Evolutionary conservation across 495 filamentous ascomycete genomes (phyloP).

Genomic region (Trichocladium uniseriatum): DNA sequence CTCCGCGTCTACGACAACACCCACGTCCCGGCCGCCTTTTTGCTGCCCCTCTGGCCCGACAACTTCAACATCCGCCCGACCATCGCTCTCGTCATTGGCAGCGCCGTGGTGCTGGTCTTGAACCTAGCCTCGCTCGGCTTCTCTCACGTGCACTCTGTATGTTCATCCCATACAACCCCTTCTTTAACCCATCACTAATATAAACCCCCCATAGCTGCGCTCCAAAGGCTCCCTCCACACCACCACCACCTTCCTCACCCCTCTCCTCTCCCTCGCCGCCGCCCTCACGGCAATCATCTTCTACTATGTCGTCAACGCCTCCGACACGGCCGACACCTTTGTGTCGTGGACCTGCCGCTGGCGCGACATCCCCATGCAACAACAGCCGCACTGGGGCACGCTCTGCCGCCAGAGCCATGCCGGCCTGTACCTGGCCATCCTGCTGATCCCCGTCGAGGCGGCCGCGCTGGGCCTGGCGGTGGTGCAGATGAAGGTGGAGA

Average conservation of each 20-base stretch:
- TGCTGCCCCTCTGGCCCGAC: slow-evolving; percentile 43
- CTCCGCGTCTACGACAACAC: slow-evolving; percentile 42
- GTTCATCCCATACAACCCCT: slow-evolving; percentile 10
- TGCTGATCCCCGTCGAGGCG: slow-evolving; percentile 44
- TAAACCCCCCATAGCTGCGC: slow-evolving; percentile 32
- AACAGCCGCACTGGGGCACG: slow-evolving; percentile 38
- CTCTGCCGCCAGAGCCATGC: slow-evolving; percentile 43
- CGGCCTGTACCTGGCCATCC: slow-evolving; percentile 41
- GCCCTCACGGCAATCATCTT: slow-evolving; percentile 42
- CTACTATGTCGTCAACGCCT: slow-evolving; percentile 46
- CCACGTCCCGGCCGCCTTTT: slow-evolving; percentile 31
- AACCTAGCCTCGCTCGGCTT: slow-evolving; percentile 37
- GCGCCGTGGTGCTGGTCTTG: slow-evolving; percentile 33
- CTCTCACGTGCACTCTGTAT: slow-evolving; percentile 32
- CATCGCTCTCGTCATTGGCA: slow-evolving; percentile 38
- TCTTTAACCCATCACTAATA: background rate
- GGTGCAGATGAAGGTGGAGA: slow-evolving; percentile 32
- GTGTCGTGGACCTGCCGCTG: slow-evolving; percentile 50
- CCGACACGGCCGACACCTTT: slow-evolving; percentile 35
- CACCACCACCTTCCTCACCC: slow-evolving; percentile 30
- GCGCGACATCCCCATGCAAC: slow-evolving; percentile 35
- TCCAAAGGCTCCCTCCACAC: slow-evolving; percentile 28
- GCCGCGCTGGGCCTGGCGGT: slow-evolving; percentile 31
- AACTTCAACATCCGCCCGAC: slow-evolving; percentile 44
- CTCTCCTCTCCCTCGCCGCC: slow-evolving; percentile 26